Evolutionary conservation across 805 yeast species (phyloP), one percentile per base, ranked within the genome.

Genomic region (Jamesozyma gamospora): DNA sequence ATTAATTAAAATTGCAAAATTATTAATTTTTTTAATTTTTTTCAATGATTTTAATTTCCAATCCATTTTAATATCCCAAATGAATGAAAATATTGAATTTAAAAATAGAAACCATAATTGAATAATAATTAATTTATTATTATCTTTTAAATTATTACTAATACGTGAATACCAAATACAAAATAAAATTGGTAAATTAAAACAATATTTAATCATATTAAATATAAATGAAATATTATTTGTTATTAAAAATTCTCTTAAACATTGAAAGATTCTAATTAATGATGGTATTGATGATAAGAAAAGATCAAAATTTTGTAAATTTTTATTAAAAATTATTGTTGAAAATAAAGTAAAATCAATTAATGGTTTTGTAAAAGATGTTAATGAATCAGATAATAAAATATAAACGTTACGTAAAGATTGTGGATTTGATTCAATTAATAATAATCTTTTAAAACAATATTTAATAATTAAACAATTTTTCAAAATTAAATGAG

Each of bases 41-140:
- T 38, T 67, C 50, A 82, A 66, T 8, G 82, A 51, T 10, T 72
- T 71, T 36, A 86, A 67, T 33, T 77, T 76, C 98, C 98, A 92
- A 64, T 92, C 99, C 71, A 76, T 75, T 37, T 72, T 71, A 11
- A 90, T 60, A 59, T 92, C 99, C 99, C 99, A 92, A 40, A 75
- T 64, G 44, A 85, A 82, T 13, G 94, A 73, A 58, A 82, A 92
- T 0, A 75, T 51, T 0, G 97, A 82, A 55, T 83, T 86, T 31
- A 82, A 51, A 1, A 79, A 52, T 43, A 71, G 76, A 50, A 64
- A 64, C 49, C 64, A 42, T 13, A 57, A 50, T 57, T 65, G 62
- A 2, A 40, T 15, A 2, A 13, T 31, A 13, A 17, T 25, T 17
- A 61, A 45, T 10, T 37, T 34, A 8, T 29, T 10, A 3, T 39